phyloP scores from a whole-genome alignment of 768 basidiomycete species.

The Tubosaeta sp. region DNA sequence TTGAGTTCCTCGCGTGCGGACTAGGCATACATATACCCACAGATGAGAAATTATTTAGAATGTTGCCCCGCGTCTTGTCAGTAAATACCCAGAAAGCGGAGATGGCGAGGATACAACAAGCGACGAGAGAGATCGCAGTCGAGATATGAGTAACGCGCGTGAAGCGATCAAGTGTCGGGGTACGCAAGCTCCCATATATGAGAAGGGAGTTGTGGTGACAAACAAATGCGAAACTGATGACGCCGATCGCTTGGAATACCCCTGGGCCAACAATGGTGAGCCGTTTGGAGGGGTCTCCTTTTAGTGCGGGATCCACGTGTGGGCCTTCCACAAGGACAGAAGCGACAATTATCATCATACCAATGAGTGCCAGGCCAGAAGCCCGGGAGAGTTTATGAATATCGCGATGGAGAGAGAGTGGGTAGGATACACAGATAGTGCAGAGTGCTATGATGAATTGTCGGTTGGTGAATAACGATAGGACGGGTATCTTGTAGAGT shows the following conservation, averaged over 20 bases:
- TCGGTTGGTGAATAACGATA: constrained; percentile 76
- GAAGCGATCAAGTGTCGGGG: constrained; percentile 93
- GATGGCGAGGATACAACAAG: constrained; percentile 81
- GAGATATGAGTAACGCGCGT: constrained; percentile 90
- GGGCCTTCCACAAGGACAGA: constrained; percentile 83
- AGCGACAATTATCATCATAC: constrained; percentile 91
- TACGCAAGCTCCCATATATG: constrained; percentile 90
- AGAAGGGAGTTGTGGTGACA: constrained; percentile 97
- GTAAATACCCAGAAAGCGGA: constrained; percentile 89
- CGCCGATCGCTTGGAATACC: constrained; percentile 93
- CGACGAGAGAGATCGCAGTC: constrained; percentile 75
- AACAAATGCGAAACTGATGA: constrained; percentile 95
- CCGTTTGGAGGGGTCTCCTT: constrained; percentile 70
- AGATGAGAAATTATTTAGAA: constrained; percentile 88
- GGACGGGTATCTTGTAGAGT: constrained; percentile 60
- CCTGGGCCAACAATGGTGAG: constrained; percentile 76
- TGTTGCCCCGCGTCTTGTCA: constrained; percentile 90
- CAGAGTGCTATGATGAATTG: constrained; percentile 86
- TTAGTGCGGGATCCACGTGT: constrained; percentile 64
- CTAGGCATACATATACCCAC: constrained; percentile 35
- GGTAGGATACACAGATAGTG: constrained; percentile 88
- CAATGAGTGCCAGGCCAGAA: constrained; percentile 82
- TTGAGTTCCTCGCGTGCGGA: constrained; percentile 2
- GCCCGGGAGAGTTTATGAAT: constrained; percentile 96
- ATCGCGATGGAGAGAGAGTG: constrained; percentile 92